These are phyloP conservation scores for Paratinospora sagittata DNA, from an alignment of 164 flowering plant genomes.

Conservation along the genomic window DNA sequence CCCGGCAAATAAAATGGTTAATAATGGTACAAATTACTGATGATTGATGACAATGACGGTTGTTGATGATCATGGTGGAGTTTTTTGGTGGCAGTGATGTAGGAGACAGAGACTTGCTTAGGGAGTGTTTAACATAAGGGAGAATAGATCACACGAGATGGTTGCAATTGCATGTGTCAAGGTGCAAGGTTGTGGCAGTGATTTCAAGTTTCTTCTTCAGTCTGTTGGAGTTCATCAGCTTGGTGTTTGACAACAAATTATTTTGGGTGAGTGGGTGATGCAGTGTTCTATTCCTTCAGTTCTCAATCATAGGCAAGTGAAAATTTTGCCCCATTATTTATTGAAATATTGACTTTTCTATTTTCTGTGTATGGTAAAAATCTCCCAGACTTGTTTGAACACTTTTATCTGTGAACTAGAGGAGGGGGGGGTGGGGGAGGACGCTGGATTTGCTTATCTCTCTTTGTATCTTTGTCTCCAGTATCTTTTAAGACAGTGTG, in stretches of 20 bases:
- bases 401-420: not conserved
- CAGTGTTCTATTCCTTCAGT: not conserved
- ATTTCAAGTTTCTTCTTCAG: not conserved
- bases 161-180: no score
- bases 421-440: not conserved
- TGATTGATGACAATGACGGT: not conserved
- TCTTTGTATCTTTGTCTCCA: not conserved
- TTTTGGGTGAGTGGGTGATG: no score
- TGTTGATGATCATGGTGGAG: not conserved
- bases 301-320: slow-evolving; percentile 3
- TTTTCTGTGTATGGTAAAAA: not conserved
- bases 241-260: not conserved
- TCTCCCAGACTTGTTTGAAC: not conserved
- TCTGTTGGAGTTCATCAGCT: not conserved
- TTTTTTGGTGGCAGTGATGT: not conserved
- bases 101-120: not conserved
- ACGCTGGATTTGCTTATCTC: not conserved
- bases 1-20: no score
- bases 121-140: not conserved
- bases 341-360: not conserved
- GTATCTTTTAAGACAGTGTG: not conserved
- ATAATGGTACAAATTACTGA: no score
- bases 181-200: not conserved
- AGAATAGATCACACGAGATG: not conserved
- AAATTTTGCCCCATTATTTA: not conserved